Base-by-base conservation (phyloP, 164 flowering plant species). In the Malania oleifera region DNA sequence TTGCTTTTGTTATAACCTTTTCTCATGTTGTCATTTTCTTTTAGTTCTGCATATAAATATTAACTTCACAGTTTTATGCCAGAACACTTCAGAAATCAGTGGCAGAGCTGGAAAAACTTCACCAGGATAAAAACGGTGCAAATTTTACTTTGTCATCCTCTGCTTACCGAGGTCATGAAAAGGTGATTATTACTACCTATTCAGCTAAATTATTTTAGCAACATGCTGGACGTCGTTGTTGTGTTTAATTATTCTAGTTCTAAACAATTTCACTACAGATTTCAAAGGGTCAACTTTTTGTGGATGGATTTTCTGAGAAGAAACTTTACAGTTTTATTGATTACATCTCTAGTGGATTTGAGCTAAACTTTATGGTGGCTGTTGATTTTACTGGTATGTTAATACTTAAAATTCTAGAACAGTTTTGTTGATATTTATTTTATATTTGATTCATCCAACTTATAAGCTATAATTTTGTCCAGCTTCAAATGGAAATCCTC, bases 401-500 rank as follows among this genome's bases (percentile, higher is more conserved):
- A 61, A 14, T 43, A 20, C 0, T 24, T 20, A 40, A 24, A 13
- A 7, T 26, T 48, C 3, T 54, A 14, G 19, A 10, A 19, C 47
- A 44, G 10, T 14, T 8, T 38, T 25, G 8, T 15, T 22, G 27
- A n/a, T 38, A 27, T 48, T 23, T 17, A 18, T 15, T 34, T 13
- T 31, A 9, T 9, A 31, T 31, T 31, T 31, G 35, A 31, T 4
- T 39, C 9, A 8, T 56, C 47, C 1, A 41, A 6, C 11, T 26
- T n/a, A 2, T 2, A 13, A 14, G 17, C 50, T 2, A 7, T 29
- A 19, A 15, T 59, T 57, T 52, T 19, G n/a, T 63, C 46, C 73
- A 95, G 99, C 86, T 63, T 95, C 99, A 64, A 90, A 95, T 76
- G 99, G 99, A 60, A 67, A 81, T 74, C 96, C 96, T 63, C 75